Evolutionary conservation across 441 rosid genomes (phyloP), one percentile per base, ranked within the genome.

Genomic region (Populus hybrid): DNA sequence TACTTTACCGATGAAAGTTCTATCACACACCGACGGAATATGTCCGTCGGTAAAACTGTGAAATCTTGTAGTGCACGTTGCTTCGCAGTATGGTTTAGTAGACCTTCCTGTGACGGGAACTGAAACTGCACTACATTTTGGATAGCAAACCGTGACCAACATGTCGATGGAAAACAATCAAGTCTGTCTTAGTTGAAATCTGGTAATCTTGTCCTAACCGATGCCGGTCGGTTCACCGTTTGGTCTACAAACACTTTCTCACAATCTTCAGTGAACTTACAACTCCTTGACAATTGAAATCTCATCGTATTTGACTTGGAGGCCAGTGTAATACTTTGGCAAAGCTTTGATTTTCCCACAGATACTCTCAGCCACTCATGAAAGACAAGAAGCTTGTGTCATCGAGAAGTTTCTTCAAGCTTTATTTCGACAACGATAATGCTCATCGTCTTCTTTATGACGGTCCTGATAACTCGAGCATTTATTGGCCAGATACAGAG

Each of bases 311-410:
- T 8, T 38, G 73, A 20, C 23, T n/a, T 24, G 0, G 61, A 30
- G 4, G 46, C 18, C 6, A 46, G 20, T 23, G 8, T 21, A 4
- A 5, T 78, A 1, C n/a, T 36, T 8, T 83, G 83, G 84, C 72
- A 82, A 70, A 85, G 88, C 81, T 85, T 85, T 67, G 73, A 77
- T 69, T 83, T 72, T 10, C 86, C 88, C 0, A 82, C 84, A 0
- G 81, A 86, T 59, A 86, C 86, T 1, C 80, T 86, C 86, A 85
- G 73, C 76, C 79, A 30, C 64, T 83, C 54, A 81, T 75, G 24
- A 64, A 66, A 34, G 34, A 59, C 77, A 73, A 71, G 6, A 2
- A 3, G 6, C 76, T 86, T 26, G 77, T 83, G 36, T 86, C 85
- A 1, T 73, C 76, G 1, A 73, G 75, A 0, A 84, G 88, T 0